Evolutionary conservation across 2,329 filamentous ascomycete species (phyloP).

Genomic region (Dactylonectria estremocensis): DNA sequence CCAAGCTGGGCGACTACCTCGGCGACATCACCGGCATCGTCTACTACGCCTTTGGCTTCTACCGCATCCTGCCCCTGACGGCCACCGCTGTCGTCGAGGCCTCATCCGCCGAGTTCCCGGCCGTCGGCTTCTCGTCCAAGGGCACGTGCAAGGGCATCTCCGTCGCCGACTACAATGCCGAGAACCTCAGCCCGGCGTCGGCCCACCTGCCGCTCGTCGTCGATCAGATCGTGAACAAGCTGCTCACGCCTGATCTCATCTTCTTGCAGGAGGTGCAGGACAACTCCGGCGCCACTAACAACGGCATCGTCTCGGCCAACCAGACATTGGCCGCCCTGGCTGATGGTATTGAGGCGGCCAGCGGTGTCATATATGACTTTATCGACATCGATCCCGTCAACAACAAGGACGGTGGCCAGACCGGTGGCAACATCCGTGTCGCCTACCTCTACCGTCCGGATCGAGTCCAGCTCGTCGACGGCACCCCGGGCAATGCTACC

Average conservation of each 20-base stretch:
- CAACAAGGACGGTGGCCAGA: constrained; percentile 75
- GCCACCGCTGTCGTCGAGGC: constrained; percentile 65
- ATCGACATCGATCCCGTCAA: constrained; percentile 72
- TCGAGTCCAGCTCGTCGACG: constrained; percentile 71
- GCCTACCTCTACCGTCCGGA: constrained; percentile 79
- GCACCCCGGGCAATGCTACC: constrained; percentile 68
- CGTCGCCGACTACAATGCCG: constrained; percentile 78
- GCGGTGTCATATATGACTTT: constrained; percentile 71
- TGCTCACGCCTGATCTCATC: constrained; percentile 75
- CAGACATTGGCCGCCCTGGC: constrained; percentile 71
- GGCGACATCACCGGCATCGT: constrained; percentile 79
- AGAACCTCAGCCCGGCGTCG: constrained; percentile 74
- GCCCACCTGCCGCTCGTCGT: constrained; percentile 72
- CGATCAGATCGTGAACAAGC: constrained; percentile 74
- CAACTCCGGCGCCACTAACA: constrained; percentile 72
- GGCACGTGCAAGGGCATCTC: constrained; percentile 74
- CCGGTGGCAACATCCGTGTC: constrained; percentile 80
- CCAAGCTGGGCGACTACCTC: constrained; percentile 76
- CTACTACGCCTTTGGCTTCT: constrained; percentile 77
- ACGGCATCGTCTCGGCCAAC: constrained; percentile 71
- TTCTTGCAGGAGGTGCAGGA: constrained; percentile 83
- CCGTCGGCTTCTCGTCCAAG: constrained; percentile 68
- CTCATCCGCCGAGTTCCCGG: constrained; percentile 62
- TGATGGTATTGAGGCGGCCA: constrained; percentile 64
- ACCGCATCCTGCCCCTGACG: constrained; percentile 76